Evolutionary conservation across 805 yeast species (phyloP), one percentile per base, ranked within the genome.

Genomic region (Candida namnaoensis): DNA sequence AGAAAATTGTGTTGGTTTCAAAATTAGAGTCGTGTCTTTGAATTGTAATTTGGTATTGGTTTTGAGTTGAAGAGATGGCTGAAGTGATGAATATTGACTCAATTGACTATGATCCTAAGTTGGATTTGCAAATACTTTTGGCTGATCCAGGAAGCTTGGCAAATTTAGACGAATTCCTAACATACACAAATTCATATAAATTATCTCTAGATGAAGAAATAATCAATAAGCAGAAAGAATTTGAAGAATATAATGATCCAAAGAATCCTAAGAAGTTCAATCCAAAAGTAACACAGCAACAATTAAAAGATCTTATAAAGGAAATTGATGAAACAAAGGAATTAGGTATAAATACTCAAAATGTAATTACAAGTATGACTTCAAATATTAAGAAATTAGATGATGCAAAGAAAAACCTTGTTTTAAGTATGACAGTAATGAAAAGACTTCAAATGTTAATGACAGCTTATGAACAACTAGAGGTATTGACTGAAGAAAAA

Each of bases 381-480:
- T 69, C 76, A 5, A 82, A 81, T 34, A 88, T 93, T 46, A 83
- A 87, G 50, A 65, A 71, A 23, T 68, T 93, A 44, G 98, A 93
- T 60, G 76, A 75, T 39, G 80, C 90, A 32, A 93, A 93, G 65
- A 78, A 76, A 56, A 93, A 93, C 58, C 66, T 93, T 38, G 90
- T 88, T 2, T 69, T 78, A 26, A 78, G 93, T 10, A 86, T 93
- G 85, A 87, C 95, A 1, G 79, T 88, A 33, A 68, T 91, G 49
- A 86, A 91, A 53, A 73, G 96, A 46, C 67, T 93, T 34, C 95
- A 88, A 54, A 90, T 90, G 86, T 68, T 93, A 38, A 72, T 85
- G 7, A 79, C 77, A 19, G 90, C 95, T 3, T 80, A 79, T 57
- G 79, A 78, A 35, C 76, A 76, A 47, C 68, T 88, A 37, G 69